Conservation (phyloP, 805 yeast genomes). For the Yarrowia sp. region DNA sequence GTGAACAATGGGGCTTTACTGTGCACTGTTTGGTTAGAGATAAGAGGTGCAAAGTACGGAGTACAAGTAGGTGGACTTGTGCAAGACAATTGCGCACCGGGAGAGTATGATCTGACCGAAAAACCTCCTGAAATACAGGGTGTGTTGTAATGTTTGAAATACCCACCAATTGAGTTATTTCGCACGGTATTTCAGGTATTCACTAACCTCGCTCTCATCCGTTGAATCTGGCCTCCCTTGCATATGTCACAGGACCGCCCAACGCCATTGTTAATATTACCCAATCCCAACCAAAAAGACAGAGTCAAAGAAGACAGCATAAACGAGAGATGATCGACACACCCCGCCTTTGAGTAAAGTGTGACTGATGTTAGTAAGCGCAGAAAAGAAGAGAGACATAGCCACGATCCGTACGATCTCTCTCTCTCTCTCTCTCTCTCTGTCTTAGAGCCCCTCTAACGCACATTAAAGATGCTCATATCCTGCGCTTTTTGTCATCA, state of each 20-base stretch:
- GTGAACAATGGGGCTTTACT: background rate
- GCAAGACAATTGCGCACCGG: no score
- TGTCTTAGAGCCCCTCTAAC: background rate
- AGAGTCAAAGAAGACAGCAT: background rate
- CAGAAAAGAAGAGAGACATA: no score
- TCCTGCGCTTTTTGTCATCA: constrained; percentile 1
- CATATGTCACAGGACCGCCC: constrained; percentile 21
- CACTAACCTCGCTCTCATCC: background rate
- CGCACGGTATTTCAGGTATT: no score
- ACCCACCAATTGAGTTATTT: no score
- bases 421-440: background rate
- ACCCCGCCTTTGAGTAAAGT: background rate
- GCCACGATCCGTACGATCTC: no score
- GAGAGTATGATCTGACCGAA: no score
- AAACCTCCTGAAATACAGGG: no score
- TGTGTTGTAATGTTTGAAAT: no score
- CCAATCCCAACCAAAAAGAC: background rate
- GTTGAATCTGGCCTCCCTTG: constrained; percentile 8
- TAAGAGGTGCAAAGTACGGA: background rate
- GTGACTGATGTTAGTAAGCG: background rate
- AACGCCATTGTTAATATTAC: constrained; percentile 1
- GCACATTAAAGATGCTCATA: constrained; percentile 3
- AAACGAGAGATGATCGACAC: background rate
- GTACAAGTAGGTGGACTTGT: no score
- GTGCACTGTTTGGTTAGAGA: constrained; percentile 21